Conservation (phyloP, 257 asterid species). For the Nicotiana benthamiana region DNA sequence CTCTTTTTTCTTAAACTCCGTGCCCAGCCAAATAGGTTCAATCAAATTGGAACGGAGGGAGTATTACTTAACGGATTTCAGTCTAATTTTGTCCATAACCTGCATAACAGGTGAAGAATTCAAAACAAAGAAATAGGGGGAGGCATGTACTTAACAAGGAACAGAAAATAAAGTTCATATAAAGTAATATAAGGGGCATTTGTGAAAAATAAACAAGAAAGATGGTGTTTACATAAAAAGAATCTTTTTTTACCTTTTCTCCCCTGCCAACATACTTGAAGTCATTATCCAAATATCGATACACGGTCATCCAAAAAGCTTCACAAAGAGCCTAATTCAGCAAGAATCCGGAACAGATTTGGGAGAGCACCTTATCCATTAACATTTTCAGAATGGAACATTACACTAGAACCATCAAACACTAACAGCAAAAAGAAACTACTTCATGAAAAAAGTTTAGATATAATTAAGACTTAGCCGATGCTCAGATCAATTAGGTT, state of each 20-base stretch:
- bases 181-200: not conserved
- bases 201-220: not conserved
- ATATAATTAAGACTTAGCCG: not conserved
- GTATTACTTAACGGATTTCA: not conserved
- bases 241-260: conserved; percentile 57
- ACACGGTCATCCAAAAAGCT: conserved; percentile 56
- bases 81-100: not conserved
- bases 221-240: not conserved
- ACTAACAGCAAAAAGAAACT: not conserved
- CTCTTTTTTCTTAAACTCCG: too few relatives aligned
- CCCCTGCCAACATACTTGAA: conserved; percentile 85
- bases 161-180: not conserved
- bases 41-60: too few relatives aligned
- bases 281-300: conserved; percentile 53
- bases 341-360: not conserved
- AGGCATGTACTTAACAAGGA: not conserved
- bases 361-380: not conserved
- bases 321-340: conserved; percentile 4
- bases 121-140: not conserved
- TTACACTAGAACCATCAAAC: not conserved
- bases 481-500: not conserved
- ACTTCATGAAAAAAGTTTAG: not conserved
- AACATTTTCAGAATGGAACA: not conserved
- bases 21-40: too few relatives aligned
- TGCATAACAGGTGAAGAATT: not conserved